Base-by-base conservation (phyloP, 805 yeast species). In the Yarrowia osloensis region DNA sequence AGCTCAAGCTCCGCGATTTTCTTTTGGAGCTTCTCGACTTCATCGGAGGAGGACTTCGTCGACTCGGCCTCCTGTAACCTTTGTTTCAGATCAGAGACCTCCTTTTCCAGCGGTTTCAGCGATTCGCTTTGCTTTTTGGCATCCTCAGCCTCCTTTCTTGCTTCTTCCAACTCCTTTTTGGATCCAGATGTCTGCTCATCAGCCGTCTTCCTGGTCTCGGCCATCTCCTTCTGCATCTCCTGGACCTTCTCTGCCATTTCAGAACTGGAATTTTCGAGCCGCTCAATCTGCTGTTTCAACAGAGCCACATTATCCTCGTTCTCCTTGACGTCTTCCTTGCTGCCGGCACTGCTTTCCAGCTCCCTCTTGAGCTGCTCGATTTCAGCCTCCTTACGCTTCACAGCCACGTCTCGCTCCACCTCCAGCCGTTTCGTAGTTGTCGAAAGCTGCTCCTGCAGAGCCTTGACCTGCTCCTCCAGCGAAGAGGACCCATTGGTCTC, bases 341-440 rank as follows among this genome's bases (percentile, higher is more conserved):
- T n/a, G n/a, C n/a, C n/a, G 8, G 21, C 15, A 26, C 49, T n/a
- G 22, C 12, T 13, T 12, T 35, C 62, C 29, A 35, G 1, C 22
- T 54, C 35, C 13, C 4, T 17, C 26, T 29, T 26, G 21, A 31
- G 2, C 47, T 39, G 17, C 19, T 21, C 40, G 8, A 50, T 13
- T n/a, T 50, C 42, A 9, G 19, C 21, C 13, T 54, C 61, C 17
- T 17, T 17, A 8, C 61, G 61, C 31, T 35, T 54, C n/a, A 54
- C 44, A 35, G 61, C 61, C 15, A 54, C 61, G 9, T 54, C 61
- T 4, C 44, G 21, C 44, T 54, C 61, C 12, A 54, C 61, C 31
- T 54, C 44, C 44, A 54, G 44, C 15, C 61, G 61, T 28, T 54
- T 54, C 5, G 44, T 54, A 17, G 61, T 24, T 1, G 61, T 37